Evolutionary conservation across 495 filamentous ascomycete genomes (phyloP), one percentile per base, ranked within the genome.

Genomic region (Annulohypoxylon bovei): DNA sequence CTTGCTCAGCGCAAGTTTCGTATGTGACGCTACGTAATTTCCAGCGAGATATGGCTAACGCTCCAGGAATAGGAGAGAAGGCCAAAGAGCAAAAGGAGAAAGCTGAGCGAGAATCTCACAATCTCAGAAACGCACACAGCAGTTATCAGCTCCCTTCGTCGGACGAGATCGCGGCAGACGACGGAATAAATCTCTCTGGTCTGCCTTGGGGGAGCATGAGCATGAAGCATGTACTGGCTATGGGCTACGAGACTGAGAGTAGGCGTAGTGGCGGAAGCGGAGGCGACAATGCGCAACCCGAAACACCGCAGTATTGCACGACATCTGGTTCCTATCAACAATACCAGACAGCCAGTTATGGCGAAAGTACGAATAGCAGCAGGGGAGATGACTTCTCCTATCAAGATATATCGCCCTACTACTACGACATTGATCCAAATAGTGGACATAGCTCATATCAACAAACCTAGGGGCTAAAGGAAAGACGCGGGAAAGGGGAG

Each of bases 191-290:
- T 37, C 81, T 87, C 9, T 86, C 87, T 0, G 89, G 89, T 4
- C 74, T 91, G 2, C 89, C 89, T 0, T 91, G 89, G 89, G 89
- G 89, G 18, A 82, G 87, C 22, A 54, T 89, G 44, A 86, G 81
- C 62, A 78, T 91, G 78, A 76, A 77, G 27, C 83, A 87, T 66
- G 80, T 89, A 2, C 78, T 90, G 0, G 76, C 82, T 7, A 77
- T 80, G 8, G 88, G 88, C 16, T 84, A 87, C 66, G 79, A 82
- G 44, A 78, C 76, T 25, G 83, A 85, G 57, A 77, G 74, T 57
- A 70, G 75, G 46, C 76, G 71, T 12, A 70, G 75, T 65, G 77
- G 71, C 60, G 55, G 72, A 20, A 64, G 74, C 47, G 54, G 69
- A 20, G 49, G 44, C 28, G 57, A 66, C 22, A 57, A 69, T 22